phyloP scores from a whole-genome alignment of 257 asterid genomes.

The Linderniella brevidens region DNA sequence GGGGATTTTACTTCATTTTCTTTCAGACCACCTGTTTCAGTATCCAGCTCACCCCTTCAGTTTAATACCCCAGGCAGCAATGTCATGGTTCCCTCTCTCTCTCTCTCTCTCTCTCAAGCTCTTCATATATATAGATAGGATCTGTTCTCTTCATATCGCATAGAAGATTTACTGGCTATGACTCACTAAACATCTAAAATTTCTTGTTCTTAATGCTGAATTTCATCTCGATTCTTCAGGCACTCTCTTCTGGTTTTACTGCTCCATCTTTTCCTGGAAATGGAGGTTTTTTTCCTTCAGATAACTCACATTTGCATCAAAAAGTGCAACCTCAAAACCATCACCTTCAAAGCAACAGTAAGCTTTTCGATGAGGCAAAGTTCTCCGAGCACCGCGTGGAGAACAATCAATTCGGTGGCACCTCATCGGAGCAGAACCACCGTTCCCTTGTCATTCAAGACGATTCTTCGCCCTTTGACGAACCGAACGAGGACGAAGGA shows the following conservation, averaged over 20 bases:
- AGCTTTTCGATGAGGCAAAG: neutral
- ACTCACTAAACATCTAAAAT: too few relatives aligned
- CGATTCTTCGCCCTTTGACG: slow-evolving; percentile 44
- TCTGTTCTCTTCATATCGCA: too few relatives aligned
- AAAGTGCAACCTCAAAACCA: too few relatives aligned
- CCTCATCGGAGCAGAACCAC: slow-evolving; percentile 16
- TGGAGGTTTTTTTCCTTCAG: neutral
- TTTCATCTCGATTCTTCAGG: neutral
- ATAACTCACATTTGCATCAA: neutral
- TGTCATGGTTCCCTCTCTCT: too few relatives aligned
- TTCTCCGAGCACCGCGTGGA: slow-evolving; percentile 20
- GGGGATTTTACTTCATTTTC: slow-evolving; percentile 2
- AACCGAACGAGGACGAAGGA: slow-evolving; percentile 25
- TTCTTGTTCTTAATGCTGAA: neutral
- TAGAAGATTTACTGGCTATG: too few relatives aligned
- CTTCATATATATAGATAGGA: too few relatives aligned
- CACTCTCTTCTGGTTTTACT: neutral
- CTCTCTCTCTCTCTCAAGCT: too few relatives aligned
- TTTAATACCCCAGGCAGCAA: too few relatives aligned
- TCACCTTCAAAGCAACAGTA: too few relatives aligned
- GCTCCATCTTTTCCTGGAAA: neutral
- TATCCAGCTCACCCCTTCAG: too few relatives aligned
- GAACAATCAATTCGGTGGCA: slow-evolving; percentile 10
- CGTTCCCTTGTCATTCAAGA: slow-evolving; percentile 14
- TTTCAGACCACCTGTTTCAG: neutral